Evolutionary conservation across 805 yeast species (phyloP), one percentile per base, ranked within the genome.

Genomic region (Wickerhamomyces mucosus): DNA sequence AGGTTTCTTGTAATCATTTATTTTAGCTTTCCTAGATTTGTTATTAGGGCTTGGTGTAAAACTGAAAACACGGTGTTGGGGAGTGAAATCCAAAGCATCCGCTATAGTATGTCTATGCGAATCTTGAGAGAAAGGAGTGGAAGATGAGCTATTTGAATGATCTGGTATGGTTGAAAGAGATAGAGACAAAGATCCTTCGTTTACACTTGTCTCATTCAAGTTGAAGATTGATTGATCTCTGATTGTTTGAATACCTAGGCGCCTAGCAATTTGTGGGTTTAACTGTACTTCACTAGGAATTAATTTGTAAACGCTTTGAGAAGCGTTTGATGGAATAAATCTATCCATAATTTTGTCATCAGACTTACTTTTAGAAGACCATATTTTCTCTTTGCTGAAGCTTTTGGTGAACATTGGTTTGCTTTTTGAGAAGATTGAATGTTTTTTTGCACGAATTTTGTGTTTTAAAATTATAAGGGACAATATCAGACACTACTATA

Each of bases 31-130:
- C n/a, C n/a, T n/a, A n/a, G n/a, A n/a, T n/a, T n/a, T n/a, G n/a
- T n/a, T n/a, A 18, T 7, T 23, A 6, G 15, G n/a, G 3, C 18
- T 18, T 21, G 45, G 42, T 3, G 41, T 21, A 37, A 59, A 61
- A 8, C 49, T 58, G 24, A 69, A 51, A 1, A 74, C 72, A 25
- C 72, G 50, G 13, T 63, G 51, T 6, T 48, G 50, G 5, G 53
- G 41, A n/a, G 46, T 50, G 32, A 69, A 59, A 3, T 72, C 69
- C 21, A 74, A 50, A 0, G 78, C 77, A 20, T 58, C 62, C 2
- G 77, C 75, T 12, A 73, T 65, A 14, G 51, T 49, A 6, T 54
- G 59, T 27, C 60, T 51, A 28, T 62, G 65, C 13, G 37, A 31
- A 31, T 37, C 39, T 19, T 13, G 30, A 2, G 18, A 16, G 5